These are phyloP conservation scores for Fraxinus angustifolia DNA, from an alignment of 305 asterid genomes.

Conservation along the genomic window DNA sequence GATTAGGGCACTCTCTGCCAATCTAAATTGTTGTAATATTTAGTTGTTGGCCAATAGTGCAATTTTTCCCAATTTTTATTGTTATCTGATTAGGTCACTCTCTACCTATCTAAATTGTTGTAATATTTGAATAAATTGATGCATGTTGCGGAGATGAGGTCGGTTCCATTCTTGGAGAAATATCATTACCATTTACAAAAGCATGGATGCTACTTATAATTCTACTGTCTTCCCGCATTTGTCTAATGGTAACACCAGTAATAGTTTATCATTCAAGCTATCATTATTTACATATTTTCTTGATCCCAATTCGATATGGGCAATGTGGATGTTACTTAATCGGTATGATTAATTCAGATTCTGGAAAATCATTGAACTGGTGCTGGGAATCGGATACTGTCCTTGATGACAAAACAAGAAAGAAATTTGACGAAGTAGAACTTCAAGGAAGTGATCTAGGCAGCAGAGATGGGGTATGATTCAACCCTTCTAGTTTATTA, in stretches of 20 bases:
- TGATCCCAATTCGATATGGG: not conserved
- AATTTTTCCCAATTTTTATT: not conserved
- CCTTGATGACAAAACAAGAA: slow-evolving; percentile 16
- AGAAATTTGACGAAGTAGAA: slow-evolving; percentile 17
- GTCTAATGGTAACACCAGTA: slow-evolving; percentile 39
- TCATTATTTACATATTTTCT: not conserved
- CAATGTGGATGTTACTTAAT: not conserved
- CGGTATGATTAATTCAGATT: slow-evolving; percentile 8
- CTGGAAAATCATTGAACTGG: not conserved
- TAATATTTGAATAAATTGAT: not conserved
- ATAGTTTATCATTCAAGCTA: not conserved
- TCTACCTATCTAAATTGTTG: not conserved
- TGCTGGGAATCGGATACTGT: slow-evolving; percentile 14
- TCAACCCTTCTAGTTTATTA: not conserved
- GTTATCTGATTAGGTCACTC: not conserved
- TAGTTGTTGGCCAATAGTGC: not conserved
- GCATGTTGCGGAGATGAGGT: slow-evolving; percentile 51
- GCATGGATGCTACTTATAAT: slow-evolving; percentile 52
- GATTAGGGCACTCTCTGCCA: not conserved
- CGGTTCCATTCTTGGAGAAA: slow-evolving; percentile 67
- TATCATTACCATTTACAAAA: slow-evolving; percentile 50
- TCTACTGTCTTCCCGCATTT: slow-evolving; percentile 40
- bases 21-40: not conserved
- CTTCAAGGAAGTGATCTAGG: slow-evolving; percentile 22
- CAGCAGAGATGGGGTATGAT: slow-evolving; percentile 33